A percentile compares a stretch with the other conserved stretches of the same genome.
phyloP scores from a whole-genome alignment of 1,284 basidiomycete genomes.

The Cutaneotrichosporon sp. region DNA sequence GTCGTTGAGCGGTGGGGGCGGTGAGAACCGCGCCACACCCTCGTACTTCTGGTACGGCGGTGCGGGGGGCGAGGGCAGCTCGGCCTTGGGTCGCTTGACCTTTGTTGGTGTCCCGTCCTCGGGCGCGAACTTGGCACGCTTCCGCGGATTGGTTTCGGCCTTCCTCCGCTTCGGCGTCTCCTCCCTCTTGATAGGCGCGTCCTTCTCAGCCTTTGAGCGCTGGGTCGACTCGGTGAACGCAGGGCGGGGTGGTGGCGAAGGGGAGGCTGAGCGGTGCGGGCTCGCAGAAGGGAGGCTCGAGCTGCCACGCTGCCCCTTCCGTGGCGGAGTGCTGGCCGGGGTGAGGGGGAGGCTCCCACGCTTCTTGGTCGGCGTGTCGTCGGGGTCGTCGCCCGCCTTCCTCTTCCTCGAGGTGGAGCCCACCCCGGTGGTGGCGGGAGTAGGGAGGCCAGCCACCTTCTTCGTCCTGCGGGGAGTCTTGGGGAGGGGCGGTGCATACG shows the following conservation, averaged over 20 bases:
- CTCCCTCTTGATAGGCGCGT: too few species aligned
- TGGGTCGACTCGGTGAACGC: background rate
- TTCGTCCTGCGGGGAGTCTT: conserved; percentile 15
- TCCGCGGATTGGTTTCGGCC: background rate
- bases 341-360: conserved; percentile 9
- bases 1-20: background rate
- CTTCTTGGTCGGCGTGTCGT: conserved; percentile 8
- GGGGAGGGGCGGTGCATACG: conserved; percentile 13
- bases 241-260: background rate
- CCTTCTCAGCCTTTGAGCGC: background rate
- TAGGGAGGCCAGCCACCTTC: background rate
- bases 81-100: background rate
- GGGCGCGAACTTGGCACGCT: background rate
- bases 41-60: background rate
- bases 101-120: background rate
- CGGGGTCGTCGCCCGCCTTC: background rate
- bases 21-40: background rate
- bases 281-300: background rate
- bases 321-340: conserved; percentile 16
- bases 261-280: background rate
- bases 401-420: conserved; percentile 4
- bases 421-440: background rate
- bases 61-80: too few species aligned
- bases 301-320: background rate
- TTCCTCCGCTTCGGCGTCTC: background rate